Conservation (phyloP, 495 filamentous ascomycete species). For the Tuber calosporum region DNA sequence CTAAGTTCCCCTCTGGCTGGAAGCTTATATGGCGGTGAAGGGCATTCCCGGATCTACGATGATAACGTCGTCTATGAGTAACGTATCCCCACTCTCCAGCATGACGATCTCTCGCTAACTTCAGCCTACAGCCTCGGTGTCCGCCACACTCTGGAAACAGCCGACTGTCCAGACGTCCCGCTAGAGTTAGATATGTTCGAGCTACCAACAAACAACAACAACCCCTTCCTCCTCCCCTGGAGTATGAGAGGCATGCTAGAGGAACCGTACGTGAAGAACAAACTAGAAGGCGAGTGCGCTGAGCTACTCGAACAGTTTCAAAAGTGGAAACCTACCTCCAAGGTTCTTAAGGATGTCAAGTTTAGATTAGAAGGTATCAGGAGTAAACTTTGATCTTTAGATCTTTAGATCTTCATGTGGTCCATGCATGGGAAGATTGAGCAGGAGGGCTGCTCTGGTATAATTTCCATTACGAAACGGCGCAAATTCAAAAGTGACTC, state of each 20-base stretch:
- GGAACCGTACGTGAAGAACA: slow-evolving; percentile 79
- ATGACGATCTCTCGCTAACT: slow-evolving; percentile 15
- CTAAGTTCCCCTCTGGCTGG: slow-evolving; percentile 81
- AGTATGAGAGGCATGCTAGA: slow-evolving; percentile 88
- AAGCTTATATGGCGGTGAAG: slow-evolving; percentile 83
- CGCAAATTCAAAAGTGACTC: slow-evolving; percentile 3
- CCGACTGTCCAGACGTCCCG: slow-evolving; percentile 51
- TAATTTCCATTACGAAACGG: not conserved
- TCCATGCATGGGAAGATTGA: not conserved
- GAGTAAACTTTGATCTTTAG: slow-evolving; percentile 31
- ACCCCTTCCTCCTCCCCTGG: slow-evolving; percentile 86
- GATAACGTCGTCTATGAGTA: slow-evolving; percentile 83
- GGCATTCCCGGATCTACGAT: slow-evolving; percentile 88
- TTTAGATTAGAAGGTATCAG: slow-evolving; percentile 83
- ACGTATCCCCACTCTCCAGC: slow-evolving; percentile 33
- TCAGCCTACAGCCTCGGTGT: slow-evolving; percentile 60
- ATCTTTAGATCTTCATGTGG: slow-evolving; percentile 2
- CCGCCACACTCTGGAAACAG: slow-evolving; percentile 78
- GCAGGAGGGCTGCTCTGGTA: not conserved
- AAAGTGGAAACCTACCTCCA: slow-evolving; percentile 81
- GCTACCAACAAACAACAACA: slow-evolving; percentile 51
- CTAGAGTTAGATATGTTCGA: slow-evolving; percentile 51
- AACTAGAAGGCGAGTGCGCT: slow-evolving; percentile 65
- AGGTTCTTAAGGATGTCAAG: slow-evolving; percentile 90
- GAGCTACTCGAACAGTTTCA: slow-evolving; percentile 83